Evolutionary conservation across 2,329 filamentous ascomycete species (phyloP), one percentile per base, ranked within the genome.

Genomic region (Fonsecaea multimorphosa): DNA sequence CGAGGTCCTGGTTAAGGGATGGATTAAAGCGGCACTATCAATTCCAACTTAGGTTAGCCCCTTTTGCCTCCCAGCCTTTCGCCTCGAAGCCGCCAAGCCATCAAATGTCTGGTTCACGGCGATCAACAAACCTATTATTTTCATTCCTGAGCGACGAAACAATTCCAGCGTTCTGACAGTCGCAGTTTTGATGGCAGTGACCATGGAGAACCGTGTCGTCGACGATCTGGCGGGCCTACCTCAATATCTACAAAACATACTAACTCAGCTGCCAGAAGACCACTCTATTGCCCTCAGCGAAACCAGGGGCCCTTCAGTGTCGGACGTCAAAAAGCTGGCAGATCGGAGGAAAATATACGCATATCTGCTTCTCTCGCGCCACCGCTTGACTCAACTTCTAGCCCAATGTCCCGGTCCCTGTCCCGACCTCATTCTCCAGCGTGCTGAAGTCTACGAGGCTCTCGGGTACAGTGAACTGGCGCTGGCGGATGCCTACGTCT

Each of bases 381-480:
- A 71, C 53, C 40, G 38, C 22, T 44, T 68, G 22, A 71, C 69
- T 9, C 40, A 59, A 34, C 52, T 31, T 3, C 38, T 69, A 11
- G 64, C 52, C n/a, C 32, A 63, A n/a, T 53, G 58, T 58, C 63
- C 55, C 4, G 58, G 63, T 22, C 58, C 64, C 5, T 64, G 62
- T 40, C 70, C 70, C 12, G 63, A 68, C 12, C 40, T 70, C 22
- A 61, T 72, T 16, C 73, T 82, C 12, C 72, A 76, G 31, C 87
- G 93, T 34, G 92, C 92, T 27, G 80, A 85, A 36, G 82, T 90
- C 49, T 88, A 97, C 77, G 85, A 88, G 16, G 82, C 87, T 53
- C 83, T 97, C 54, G 91, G 88, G 40, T 98, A 97, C 77, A 92
- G 92, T 0, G 95, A 99, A 76, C 86, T 99, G 44, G 93, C 93